phyloP scores from a whole-genome alignment of 192 early-diverging fungal genomes.

The Coemansia sp. region DNA sequence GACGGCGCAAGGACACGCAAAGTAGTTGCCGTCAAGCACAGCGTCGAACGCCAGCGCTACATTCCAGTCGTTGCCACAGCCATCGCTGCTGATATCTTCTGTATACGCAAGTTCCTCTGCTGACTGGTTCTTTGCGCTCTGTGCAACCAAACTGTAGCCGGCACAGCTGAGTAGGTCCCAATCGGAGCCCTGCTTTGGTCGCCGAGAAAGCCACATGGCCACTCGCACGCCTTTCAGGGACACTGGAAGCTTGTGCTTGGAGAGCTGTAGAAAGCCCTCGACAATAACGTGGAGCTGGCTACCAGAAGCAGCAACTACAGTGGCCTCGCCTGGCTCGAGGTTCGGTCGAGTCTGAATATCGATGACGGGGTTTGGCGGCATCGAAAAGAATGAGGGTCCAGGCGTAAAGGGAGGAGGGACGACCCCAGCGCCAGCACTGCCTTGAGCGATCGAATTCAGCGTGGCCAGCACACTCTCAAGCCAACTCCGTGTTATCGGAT shows the following conservation, averaged over 20 bases:
- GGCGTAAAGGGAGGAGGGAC: conserved; percentile 11
- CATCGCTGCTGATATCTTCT: not conserved
- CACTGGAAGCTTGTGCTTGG: conserved; percentile 4
- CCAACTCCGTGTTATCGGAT: conserved; percentile 22
- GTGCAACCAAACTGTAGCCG: conserved; percentile 22
- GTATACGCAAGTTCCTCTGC: not conserved
- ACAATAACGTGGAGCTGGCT: conserved; percentile 44
- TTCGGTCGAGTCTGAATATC: conserved; percentile 36
- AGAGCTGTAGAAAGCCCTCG: conserved; percentile 42
- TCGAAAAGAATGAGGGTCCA: conserved; percentile 33
- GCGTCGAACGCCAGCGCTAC: conserved; percentile 34
- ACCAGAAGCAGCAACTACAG: conserved; percentile 29
- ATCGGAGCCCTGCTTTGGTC: conserved; percentile 12
- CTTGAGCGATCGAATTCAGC: not conserved
- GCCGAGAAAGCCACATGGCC: conserved; percentile 36
- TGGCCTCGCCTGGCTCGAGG: conserved; percentile 12
- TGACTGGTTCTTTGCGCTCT: not conserved
- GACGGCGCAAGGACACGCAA: conserved; percentile 41
- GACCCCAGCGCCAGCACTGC: not conserved
- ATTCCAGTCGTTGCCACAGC: conserved; percentile 10
- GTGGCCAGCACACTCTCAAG: conserved; percentile 10
- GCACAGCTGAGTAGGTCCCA: conserved; percentile 21
- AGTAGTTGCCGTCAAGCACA: conserved; percentile 31
- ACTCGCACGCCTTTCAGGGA: conserved; percentile 15
- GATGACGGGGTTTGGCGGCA: conserved; percentile 26